Percentiles rank a stretch among this genome's conserved stretches.
Evolutionary conservation across 176 grass and related monocot genomes (phyloP).

Genomic region (Musa schizocarpa): DNA sequence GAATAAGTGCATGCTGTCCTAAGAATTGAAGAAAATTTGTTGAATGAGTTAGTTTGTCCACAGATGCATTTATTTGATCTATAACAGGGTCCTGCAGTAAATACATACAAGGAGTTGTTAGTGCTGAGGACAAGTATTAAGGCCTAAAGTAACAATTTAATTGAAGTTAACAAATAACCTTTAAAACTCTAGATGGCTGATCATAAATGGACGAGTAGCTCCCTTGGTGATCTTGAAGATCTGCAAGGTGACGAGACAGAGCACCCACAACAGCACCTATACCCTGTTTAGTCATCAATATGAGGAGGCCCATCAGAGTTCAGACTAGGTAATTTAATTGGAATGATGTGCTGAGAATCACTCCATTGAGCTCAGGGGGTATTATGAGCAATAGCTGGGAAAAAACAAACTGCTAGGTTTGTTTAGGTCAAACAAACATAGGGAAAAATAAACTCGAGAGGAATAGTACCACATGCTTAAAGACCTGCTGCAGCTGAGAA

Average conservation of each 20-base stretch:
- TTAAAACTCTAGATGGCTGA: slow-evolving; percentile 54
- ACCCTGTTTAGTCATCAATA: slow-evolving; percentile 38
- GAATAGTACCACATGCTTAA: slow-evolving; percentile 87
- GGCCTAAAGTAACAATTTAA: neutral
- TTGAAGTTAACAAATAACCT: slow-evolving; percentile 27
- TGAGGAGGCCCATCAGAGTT: neutral
- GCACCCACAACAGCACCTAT: slow-evolving; percentile 87
- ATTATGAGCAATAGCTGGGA: neutral
- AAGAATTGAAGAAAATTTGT: slow-evolving; percentile 87
- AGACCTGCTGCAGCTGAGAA: slow-evolving; percentile 86
- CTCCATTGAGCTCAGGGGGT: neutral
- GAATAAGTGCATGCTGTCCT: slow-evolving; percentile 69
- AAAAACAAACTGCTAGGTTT: neutral
- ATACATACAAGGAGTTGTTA: neutral
- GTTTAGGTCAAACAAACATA: slow-evolving; percentile 7
- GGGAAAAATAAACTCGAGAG: neutral
- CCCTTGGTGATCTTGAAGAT: slow-evolving; percentile 65
- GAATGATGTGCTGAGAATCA: neutral
- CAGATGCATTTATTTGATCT: slow-evolving; percentile 88
- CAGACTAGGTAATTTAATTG: neutral
- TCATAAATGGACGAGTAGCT: slow-evolving; percentile 79
- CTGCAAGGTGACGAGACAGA: slow-evolving; percentile 72
- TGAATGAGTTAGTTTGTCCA: slow-evolving; percentile 66
- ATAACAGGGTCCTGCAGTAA: slow-evolving; percentile 74
- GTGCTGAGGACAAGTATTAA: slow-evolving; percentile 11